A percentile compares a stretch with the other conserved stretches of the same genome.
Conservation (phyloP, 768 basidiomycete genomes). For the Mycena rebaudengoi region DNA sequence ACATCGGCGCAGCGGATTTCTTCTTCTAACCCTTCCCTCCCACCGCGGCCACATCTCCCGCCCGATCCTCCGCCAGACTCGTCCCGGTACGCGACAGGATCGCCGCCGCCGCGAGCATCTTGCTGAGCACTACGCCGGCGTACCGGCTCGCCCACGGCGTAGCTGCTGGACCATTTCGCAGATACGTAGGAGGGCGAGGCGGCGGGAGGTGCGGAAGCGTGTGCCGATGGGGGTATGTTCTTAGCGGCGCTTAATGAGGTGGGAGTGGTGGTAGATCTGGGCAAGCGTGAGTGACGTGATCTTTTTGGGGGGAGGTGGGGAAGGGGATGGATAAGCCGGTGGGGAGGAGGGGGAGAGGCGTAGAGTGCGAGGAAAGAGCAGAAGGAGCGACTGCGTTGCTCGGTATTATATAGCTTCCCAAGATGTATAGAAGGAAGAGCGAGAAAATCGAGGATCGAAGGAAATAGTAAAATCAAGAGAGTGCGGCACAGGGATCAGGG, state of each 20-base stretch:
- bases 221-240: conserved; percentile 95
- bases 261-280: conserved; percentile 89
- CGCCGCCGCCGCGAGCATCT: conserved; percentile 95
- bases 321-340: no score
- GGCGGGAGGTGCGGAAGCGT: conserved; percentile 35
- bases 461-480: no score
- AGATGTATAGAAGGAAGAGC: no score
- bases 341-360: no score
- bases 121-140: conserved; percentile 78
- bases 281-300: not conserved
- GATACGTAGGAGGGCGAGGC: not conserved
- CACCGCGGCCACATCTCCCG: conserved; percentile 90
- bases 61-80: conserved; percentile 93
- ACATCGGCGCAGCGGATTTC: not conserved
- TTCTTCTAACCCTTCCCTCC: conserved; percentile 67
- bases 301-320: no score
- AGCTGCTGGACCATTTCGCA: no score
- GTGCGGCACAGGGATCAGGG: no score
- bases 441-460: no score
- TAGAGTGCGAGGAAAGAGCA: no score
- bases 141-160: no score
- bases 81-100: conserved; percentile 86
- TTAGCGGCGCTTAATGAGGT: conserved; percentile 97
- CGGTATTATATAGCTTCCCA: no score
- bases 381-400: no score